Percentiles rank a stretch among this genome's conserved stretches.
These are phyloP conservation scores for Elsinoe batatas DNA, from an alignment of 2,329 filamentous ascomycete species.

Conservation along the genomic window DNA sequence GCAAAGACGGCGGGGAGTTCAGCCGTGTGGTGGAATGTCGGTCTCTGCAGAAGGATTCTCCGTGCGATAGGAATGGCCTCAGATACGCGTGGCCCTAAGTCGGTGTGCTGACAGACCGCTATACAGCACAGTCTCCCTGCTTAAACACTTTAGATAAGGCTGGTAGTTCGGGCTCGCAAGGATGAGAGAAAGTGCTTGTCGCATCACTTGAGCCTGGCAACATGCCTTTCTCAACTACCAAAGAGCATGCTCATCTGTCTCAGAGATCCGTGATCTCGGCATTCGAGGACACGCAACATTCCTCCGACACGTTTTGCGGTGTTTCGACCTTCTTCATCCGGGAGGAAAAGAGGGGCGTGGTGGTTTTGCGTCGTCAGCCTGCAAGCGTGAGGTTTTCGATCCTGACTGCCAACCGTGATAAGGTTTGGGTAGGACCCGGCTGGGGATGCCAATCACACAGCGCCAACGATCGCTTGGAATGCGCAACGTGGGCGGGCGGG, in stretches of 20 bases:
- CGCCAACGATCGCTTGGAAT: slow-evolving; percentile 10
- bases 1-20: neutral
- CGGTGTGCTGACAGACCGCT: neutral
- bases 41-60: neutral
- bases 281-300: neutral
- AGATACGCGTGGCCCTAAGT: neutral
- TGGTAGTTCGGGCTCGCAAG: neutral
- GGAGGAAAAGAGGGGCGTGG: neutral
- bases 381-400: neutral
- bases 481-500: slow-evolving; percentile 5
- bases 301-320: neutral
- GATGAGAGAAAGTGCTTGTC: neutral
- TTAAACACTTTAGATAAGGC: neutral
- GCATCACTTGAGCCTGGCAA: neutral
- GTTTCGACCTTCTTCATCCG: slow-evolving; percentile 7
- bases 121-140: neutral
- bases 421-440: neutral
- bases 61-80: neutral
- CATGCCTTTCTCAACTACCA: no score
- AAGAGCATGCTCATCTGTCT: no score
- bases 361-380: neutral
- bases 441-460: slow-evolving; percentile 7
- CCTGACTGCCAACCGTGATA: neutral
- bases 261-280: neutral
- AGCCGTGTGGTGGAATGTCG: neutral